These are phyloP conservation scores for Pichia sp. DNA, from an alignment of 1,139 yeast genomes.

Conservation along the genomic window DNA sequence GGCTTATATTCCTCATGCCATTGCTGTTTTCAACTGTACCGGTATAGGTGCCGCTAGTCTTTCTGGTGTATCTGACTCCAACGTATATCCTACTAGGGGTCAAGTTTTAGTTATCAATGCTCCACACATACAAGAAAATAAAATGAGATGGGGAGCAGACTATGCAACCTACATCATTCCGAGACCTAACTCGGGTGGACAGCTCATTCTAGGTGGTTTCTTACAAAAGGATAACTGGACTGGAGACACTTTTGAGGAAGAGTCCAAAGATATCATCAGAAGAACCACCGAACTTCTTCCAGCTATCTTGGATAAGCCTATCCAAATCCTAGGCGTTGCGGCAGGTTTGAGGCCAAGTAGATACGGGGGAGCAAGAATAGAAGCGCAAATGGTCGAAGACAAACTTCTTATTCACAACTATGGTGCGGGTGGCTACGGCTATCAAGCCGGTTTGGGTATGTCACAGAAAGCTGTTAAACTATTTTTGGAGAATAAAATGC, in stretches of 20 bases:
- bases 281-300: slow-evolving; percentile 53
- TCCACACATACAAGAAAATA: slow-evolving; percentile 45
- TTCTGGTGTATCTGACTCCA: slow-evolving; percentile 50
- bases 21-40: slow-evolving; percentile 58
- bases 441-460: slow-evolving; percentile 67
- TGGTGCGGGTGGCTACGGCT: slow-evolving; percentile 75
- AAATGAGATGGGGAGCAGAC: slow-evolving; percentile 45
- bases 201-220: slow-evolving; percentile 63
- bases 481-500: slow-evolving; percentile 3
- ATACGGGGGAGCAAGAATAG: slow-evolving; percentile 61
- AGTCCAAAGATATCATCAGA: slow-evolving; percentile 49
- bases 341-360: slow-evolving; percentile 69
- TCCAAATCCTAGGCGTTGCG: slow-evolving; percentile 49
- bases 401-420: slow-evolving; percentile 53
- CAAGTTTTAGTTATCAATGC: slow-evolving; percentile 60
- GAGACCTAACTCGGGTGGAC: slow-evolving; percentile 54
- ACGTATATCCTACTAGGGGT: slow-evolving; percentile 58
- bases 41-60: slow-evolving; percentile 58
- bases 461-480: slow-evolving; percentile 38
- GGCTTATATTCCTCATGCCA: slow-evolving; percentile 37
- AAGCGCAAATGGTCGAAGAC: slow-evolving; percentile 36
- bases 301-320: slow-evolving; percentile 36
- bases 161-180: slow-evolving; percentile 63
- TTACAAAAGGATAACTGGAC: slow-evolving; percentile 53
- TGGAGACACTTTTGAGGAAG: slow-evolving; percentile 44